Evolutionary conservation across 2,329 filamentous ascomycete species (phyloP), one percentile per base, ranked within the genome.

Genomic region (Trichoderma sp.): DNA sequence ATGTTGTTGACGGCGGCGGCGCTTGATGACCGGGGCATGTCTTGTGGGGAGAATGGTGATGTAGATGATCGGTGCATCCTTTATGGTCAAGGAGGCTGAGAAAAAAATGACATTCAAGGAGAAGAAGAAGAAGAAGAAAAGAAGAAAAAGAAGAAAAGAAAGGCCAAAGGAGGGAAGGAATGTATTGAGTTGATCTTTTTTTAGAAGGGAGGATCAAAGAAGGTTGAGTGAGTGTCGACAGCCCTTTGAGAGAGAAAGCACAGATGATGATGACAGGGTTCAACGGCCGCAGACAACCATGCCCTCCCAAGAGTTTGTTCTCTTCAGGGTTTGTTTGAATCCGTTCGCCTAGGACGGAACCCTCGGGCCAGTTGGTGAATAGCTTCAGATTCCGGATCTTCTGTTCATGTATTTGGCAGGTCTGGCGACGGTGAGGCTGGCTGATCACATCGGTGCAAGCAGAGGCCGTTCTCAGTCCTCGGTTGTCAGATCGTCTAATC

Each of bases 1-100:
- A 50, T 39, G 41, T 34, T 61, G 34, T 44, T 63, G 19, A 55
- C 43, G 26, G 41, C 54, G 17, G 60, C 61, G 44, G 60, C 50
- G 43, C 61, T 64, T 55, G 65, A 58, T 21, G 59, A 64, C 30
- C 61, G 57, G 51, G 58, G 41, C 64, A 61, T 62, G 26, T 21
- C 51, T 19, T 54, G 57, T 24, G 48, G 47, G 30, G 50, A 44
- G 26, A 54, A 19, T 26, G 64, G 64, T 39, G 64, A 62, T 34
- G 61, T 30, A 50, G 61, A 64, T 57, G 52, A 19, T 50, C 51
- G 44, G 30, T 17, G 61, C 61, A 64, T 63, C 58, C 34, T 63
- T 54, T 55, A 39, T 39, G 47, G 34, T 34, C 61, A 50, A 64
- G n/a, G 43, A 43, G 34, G 50, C 17, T 47, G 50, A 39, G 50